phyloP scores from a whole-genome alignment of 305 asterid genomes.

The Fraxinus sp. region DNA sequence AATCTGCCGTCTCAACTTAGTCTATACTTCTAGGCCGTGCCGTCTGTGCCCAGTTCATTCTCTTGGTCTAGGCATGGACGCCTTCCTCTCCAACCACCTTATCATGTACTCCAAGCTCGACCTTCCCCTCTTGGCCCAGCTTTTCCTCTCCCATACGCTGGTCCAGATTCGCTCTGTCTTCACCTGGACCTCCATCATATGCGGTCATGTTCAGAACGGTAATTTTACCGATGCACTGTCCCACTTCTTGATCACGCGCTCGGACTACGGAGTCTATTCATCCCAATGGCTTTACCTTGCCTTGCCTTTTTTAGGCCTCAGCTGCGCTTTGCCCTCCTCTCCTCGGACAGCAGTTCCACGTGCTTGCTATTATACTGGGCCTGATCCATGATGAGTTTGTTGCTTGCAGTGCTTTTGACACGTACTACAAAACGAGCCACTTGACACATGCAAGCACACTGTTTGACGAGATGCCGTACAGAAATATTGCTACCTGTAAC shows the following conservation, averaged over 20 bases:
- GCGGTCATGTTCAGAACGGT: conserved; percentile 76
- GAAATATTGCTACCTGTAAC: too few species aligned
- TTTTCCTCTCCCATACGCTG: conserved; percentile 53
- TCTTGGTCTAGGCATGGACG: conserved; percentile 41
- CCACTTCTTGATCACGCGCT: too few species aligned
- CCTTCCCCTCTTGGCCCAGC: conserved; percentile 47
- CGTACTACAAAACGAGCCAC: too few species aligned
- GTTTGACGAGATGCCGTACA: too few species aligned
- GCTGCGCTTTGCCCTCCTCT: conserved; percentile 42
- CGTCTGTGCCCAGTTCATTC: conserved; percentile 54
- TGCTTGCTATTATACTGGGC: not conserved
- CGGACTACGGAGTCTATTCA: conserved; percentile 2
- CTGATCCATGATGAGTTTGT: too few species aligned
- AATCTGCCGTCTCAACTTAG: conserved; percentile 55
- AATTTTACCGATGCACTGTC: too few species aligned
- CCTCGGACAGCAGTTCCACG: conserved; percentile 67
- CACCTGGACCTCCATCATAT: conserved; percentile 84
- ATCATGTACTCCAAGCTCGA: conserved; percentile 86
- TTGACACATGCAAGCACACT: too few species aligned
- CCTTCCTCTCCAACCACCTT: conserved; percentile 69
- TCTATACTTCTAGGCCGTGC: conserved; percentile 60
- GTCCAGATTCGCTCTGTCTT: conserved; percentile 69
- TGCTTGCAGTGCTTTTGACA: too few species aligned
- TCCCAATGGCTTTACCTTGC: conserved; percentile 80
- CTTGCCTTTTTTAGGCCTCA: conserved; percentile 72